Percentiles rank a stretch among this genome's conserved stretches.
Evolutionary conservation across 2,329 filamentous ascomycete species (phyloP).

Genomic region (Botrytis pseudocinerea): DNA sequence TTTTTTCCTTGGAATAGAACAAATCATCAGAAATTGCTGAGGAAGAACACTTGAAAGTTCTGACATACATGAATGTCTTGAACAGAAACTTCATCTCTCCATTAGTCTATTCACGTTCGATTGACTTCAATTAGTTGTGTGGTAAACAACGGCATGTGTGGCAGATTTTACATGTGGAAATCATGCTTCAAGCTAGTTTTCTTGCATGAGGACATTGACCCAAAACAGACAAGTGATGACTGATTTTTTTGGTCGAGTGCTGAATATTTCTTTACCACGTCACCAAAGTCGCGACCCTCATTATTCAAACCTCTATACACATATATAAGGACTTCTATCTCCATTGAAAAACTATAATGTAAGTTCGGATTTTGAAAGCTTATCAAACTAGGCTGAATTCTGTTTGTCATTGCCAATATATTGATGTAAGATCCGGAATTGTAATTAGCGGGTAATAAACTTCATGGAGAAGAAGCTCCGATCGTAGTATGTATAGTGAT

Average conservation of each 20-base stretch:
- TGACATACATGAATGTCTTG: not conserved
- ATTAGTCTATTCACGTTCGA: fast-evolving
- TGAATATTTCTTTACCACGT: not conserved
- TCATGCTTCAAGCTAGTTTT: not conserved
- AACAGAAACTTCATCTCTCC: not conserved
- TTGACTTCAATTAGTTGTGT: no score
- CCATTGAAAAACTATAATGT: not conserved
- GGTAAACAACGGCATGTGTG: not conserved
- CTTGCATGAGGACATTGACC: not conserved
- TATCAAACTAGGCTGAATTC: not conserved
- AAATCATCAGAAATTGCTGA: fast-evolving
- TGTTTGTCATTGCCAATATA: fast-evolving
- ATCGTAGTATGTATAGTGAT: not conserved
- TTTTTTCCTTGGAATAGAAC: not conserved
- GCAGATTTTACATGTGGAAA: not conserved
- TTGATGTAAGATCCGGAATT: not conserved
- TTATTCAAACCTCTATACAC: fast-evolving
- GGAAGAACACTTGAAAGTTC: not conserved
- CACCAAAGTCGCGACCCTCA: not conserved
- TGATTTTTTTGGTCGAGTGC: not conserved
- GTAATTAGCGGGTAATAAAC: not conserved
- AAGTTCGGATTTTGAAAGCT: fast-evolving
- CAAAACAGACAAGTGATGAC: not conserved
- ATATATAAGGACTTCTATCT: not conserved
- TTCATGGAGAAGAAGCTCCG: fast-evolving